Evolutionary conservation across 78 protist genomes (phyloP).

Genomic region (Guillardia theta): DNA sequence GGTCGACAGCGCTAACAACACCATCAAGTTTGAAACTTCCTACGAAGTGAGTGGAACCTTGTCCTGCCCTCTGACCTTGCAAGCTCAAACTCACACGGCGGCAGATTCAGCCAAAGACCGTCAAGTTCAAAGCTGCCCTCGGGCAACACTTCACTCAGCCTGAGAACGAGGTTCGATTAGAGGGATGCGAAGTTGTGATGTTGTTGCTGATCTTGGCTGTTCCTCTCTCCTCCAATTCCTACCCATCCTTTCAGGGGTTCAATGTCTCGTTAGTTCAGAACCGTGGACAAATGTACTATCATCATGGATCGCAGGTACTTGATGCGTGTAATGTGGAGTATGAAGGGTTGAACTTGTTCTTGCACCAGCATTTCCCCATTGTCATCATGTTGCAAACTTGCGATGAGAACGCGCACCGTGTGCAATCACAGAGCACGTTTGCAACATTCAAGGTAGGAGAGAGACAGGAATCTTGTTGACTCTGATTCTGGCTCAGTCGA

Average conservation of each 20-base stretch:
- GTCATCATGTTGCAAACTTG: not conserved
- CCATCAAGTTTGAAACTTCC: not conserved
- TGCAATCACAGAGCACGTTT: constrained; percentile 40
- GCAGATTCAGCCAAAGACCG: not conserved
- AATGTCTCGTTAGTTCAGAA: not conserved
- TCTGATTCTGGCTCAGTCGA: not conserved
- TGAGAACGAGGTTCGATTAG: not conserved
- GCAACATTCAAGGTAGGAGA: not conserved
- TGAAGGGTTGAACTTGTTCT: not conserved
- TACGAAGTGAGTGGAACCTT: no score
- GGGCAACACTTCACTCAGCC: not conserved
- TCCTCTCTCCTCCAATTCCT: not conserved
- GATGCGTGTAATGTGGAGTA: no score
- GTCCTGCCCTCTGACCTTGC: not conserved
- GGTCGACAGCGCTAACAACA: not conserved
- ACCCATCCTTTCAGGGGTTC: not conserved
- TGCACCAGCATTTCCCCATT: constrained; percentile 43
- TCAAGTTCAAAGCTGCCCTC: not conserved
- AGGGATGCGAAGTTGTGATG: no score
- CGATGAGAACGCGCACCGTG: not conserved
- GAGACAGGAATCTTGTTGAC: not conserved
- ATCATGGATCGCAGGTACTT: constrained; percentile 30
- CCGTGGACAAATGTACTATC: constrained; percentile 5
- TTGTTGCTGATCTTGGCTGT: not conserved
- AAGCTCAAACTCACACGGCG: not conserved